phyloP scores from a whole-genome alignment of 1,284 basidiomycete genomes.

The Wallemia hederae region DNA sequence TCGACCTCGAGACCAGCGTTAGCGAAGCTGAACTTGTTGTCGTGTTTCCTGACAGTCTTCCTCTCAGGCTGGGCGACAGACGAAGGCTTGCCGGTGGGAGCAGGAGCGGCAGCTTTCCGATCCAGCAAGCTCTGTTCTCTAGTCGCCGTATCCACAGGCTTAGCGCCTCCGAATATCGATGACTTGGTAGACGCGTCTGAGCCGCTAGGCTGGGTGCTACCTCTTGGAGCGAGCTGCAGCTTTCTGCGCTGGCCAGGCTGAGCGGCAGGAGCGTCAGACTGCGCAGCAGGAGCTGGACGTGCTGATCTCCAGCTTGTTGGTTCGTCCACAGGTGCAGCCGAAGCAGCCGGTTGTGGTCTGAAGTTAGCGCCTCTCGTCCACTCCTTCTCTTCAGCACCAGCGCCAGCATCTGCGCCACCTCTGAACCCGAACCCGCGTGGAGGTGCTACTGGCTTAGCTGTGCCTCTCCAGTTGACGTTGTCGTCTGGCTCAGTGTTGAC shows the following conservation, averaged over 20 bases:
- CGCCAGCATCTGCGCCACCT: not conserved
- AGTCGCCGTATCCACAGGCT: not conserved
- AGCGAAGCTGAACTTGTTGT: not conserved
- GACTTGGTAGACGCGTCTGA: not conserved
- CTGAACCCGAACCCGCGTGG: not conserved
- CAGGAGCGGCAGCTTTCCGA: not conserved
- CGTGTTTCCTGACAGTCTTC: not conserved
- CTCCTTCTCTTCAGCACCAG: not conserved
- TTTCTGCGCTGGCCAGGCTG: not conserved
- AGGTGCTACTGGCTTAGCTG: not conserved
- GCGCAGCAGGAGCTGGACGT: not conserved
- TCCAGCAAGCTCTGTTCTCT: not conserved
- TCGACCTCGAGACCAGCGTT: not conserved
- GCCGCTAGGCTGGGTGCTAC: not conserved
- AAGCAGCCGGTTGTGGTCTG: not conserved
- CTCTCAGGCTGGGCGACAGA: not conserved
- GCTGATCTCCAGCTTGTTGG: not conserved
- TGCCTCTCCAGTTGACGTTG: constrained; percentile 1
- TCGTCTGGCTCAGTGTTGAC: not conserved
- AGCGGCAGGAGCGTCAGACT: not conserved
- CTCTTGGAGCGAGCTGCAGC: not conserved
- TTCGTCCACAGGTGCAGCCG: not conserved
- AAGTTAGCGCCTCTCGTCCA: not conserved
- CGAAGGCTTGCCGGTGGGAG: not conserved
- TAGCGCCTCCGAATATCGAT: not conserved